phyloP scores from a whole-genome alignment of 192 early-diverging fungal species.

The Coemansia reversa region DNA sequence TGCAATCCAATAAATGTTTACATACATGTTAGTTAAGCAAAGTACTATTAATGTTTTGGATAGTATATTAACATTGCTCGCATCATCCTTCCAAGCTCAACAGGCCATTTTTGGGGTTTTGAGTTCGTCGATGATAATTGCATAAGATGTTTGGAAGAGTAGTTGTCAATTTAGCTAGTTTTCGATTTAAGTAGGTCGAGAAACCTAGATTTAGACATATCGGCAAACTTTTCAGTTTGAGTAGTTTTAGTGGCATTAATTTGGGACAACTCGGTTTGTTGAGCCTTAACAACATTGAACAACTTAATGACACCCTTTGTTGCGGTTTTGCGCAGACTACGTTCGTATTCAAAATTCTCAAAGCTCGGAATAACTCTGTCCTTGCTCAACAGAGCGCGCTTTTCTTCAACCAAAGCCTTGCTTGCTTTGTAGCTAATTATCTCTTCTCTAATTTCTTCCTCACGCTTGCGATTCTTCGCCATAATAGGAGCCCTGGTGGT shows the following conservation, averaged over 20 bases:
- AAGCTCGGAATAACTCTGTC: conserved; percentile 76
- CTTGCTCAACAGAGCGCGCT: conserved; percentile 61
- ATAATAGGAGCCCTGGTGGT: conserved; percentile 68
- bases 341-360: conserved; percentile 82
- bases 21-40: too few relatives aligned
- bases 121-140: too few relatives aligned
- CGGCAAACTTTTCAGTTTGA: conserved; percentile 58
- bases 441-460: conserved; percentile 79
- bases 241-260: conserved; percentile 54
- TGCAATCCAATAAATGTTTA: too few relatives aligned
- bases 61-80: neutral
- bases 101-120: too few relatives aligned
- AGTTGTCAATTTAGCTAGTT: conserved; percentile 14
- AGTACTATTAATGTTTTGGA: too few relatives aligned
- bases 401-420: conserved; percentile 71
- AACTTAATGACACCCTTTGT: conserved; percentile 92
- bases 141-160: neutral
- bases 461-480: conserved; percentile 76
- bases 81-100: too few relatives aligned
- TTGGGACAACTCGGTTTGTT: conserved; percentile 68
- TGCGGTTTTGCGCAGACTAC: conserved; percentile 83
- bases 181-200: conserved; percentile 67
- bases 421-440: conserved; percentile 83
- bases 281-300: conserved; percentile 89
- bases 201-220: conserved; percentile 68